Conservation (phyloP, 768 basidiomycete species). For the Suillus weaverae region DNA sequence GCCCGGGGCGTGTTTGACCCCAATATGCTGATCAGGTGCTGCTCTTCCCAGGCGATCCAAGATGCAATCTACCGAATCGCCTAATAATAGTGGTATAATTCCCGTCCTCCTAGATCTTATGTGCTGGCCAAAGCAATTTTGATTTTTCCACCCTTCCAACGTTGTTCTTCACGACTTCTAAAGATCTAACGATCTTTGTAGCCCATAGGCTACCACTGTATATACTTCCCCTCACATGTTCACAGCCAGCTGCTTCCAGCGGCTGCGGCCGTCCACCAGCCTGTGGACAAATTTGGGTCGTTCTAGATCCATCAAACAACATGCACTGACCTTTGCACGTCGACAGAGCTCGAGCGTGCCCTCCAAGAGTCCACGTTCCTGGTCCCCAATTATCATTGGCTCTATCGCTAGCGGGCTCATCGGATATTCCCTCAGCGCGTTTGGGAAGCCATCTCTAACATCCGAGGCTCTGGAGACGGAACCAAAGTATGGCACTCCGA, state of each 20-base stretch:
- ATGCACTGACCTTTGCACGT: neutral
- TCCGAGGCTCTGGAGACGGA: constrained; percentile 11
- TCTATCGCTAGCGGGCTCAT: constrained; percentile 10
- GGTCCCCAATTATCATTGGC: constrained; percentile 6
- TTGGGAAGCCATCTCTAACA: constrained; percentile 8
- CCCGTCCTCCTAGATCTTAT: neutral
- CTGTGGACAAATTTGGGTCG: constrained; percentile 9
- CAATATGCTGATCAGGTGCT: neutral
- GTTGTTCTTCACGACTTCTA: neutral
- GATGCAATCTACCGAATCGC: neutral
- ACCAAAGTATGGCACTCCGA: constrained; percentile 47
- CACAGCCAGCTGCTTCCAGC: constrained; percentile 1
- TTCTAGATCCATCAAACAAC: neutral
- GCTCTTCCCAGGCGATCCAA: neutral
- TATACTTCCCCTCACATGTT: constrained; percentile 4
- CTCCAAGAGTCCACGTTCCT: neutral
- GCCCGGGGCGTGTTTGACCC: neutral
- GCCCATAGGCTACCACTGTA: neutral
- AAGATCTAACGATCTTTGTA: neutral
- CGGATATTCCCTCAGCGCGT: constrained; percentile 26
- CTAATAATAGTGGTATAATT: constrained; percentile 7
- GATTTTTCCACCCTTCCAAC: constrained; percentile 6
- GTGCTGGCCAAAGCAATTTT: neutral
- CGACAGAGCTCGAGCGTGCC: constrained; percentile 2
- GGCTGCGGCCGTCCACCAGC: constrained; percentile 3